phyloP scores from a whole-genome alignment of 805 yeast species.

The Candida quercuum region DNA sequence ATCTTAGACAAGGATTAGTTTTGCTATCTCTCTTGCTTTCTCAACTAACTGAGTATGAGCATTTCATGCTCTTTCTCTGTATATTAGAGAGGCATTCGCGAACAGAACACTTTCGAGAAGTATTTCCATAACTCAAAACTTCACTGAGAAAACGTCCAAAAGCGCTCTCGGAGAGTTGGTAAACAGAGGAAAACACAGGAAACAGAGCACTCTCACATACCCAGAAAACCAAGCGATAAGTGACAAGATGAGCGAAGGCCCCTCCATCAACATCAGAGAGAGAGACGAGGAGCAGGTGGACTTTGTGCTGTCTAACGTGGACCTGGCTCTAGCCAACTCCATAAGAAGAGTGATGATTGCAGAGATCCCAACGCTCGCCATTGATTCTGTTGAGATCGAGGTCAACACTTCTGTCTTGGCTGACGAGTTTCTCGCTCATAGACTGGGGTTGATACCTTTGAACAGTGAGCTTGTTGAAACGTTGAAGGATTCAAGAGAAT shows the following conservation, averaged over 20 bases:
- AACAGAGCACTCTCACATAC: too few relatives aligned
- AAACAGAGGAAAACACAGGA: too few relatives aligned
- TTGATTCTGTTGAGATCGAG: slow-evolving; percentile 92
- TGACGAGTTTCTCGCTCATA: slow-evolving; percentile 92
- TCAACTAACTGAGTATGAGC: too few relatives aligned
- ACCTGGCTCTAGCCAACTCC: slow-evolving; percentile 87
- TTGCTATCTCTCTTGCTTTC: too few relatives aligned
- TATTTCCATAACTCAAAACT: too few relatives aligned
- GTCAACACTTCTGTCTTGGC: slow-evolving; percentile 92
- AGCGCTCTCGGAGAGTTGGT: too few relatives aligned
- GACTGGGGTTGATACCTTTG: slow-evolving; percentile 89
- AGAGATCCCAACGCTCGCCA: slow-evolving; percentile 95
- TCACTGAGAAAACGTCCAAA: too few relatives aligned
- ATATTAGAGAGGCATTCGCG: too few relatives aligned
- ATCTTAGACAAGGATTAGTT: too few relatives aligned
- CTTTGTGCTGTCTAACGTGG: slow-evolving; percentile 82
- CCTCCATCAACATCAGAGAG: slow-evolving; percentile 83
- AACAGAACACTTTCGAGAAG: too few relatives aligned
- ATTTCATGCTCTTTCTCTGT: too few relatives aligned
- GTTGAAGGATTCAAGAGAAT: slow-evolving; percentile 85
- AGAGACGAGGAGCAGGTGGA: slow-evolving; percentile 86
- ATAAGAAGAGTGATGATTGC: slow-evolving; percentile 88
- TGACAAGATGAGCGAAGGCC: slow-evolving; percentile 33
- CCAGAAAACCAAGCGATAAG: not conserved
- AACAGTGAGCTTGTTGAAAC: slow-evolving; percentile 79